These are phyloP conservation scores for Barnettozyma siamensis DNA, from an alignment of 805 yeast genomes.

Conservation along the genomic window DNA sequence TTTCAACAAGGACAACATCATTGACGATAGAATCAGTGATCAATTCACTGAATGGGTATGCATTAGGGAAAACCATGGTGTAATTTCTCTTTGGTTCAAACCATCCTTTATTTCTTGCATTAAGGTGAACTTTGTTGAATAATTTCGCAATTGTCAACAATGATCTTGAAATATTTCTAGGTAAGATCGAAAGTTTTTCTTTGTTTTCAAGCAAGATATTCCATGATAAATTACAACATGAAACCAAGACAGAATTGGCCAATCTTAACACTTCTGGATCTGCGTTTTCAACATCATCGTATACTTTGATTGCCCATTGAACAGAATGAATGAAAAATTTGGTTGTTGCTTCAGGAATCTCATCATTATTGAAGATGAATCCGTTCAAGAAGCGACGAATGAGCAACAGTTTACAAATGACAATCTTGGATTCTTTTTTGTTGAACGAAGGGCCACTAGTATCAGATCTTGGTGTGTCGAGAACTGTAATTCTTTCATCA, in stretches of 20 bases:
- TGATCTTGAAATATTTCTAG: slow-evolving; percentile 45
- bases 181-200: slow-evolving; percentile 31
- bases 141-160: slow-evolving; percentile 49
- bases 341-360: slow-evolving; percentile 32
- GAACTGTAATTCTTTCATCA: slow-evolving; percentile 47
- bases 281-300: slow-evolving; percentile 34
- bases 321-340: slow-evolving; percentile 42
- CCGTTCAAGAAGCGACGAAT: slow-evolving; percentile 49
- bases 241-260: slow-evolving; percentile 52
- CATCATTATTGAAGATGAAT: slow-evolving; percentile 24
- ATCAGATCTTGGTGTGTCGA: slow-evolving; percentile 1
- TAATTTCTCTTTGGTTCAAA: slow-evolving; percentile 59
- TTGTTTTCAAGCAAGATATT: slow-evolving; percentile 29
- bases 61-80: slow-evolving; percentile 62
- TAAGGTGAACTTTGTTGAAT: slow-evolving; percentile 47
- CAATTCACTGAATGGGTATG: slow-evolving; percentile 55
- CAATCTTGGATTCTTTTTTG: slow-evolving; percentile 41
- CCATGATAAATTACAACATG: slow-evolving; percentile 39
- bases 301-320: slow-evolving; percentile 54
- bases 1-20: slow-evolving; percentile 64
- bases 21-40: slow-evolving; percentile 72
- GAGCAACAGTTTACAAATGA: slow-evolving; percentile 55
- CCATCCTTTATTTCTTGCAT: slow-evolving; percentile 32
- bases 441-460: slow-evolving; percentile 6
- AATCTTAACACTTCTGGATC: slow-evolving; percentile 59